A percentile compares a stretch with the other conserved stretches of the same genome.
phyloP scores from a whole-genome alignment of 345 rosid genomes.

The Trapa bicornis region DNA sequence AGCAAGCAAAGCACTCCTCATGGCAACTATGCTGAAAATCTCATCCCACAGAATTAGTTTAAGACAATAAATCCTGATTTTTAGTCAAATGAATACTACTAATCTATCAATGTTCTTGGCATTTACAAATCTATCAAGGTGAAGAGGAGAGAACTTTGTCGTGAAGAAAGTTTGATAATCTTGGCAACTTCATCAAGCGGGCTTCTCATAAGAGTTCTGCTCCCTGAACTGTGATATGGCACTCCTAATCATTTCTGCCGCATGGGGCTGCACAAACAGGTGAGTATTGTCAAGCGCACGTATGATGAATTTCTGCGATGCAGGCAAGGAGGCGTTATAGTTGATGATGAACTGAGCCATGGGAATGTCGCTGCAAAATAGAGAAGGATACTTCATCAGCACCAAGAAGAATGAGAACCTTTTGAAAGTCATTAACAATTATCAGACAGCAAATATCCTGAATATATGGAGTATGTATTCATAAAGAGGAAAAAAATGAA shows the following conservation, averaged over 20 bases:
- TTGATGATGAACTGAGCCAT: slow-evolving; percentile 82
- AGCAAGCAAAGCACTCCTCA: too few relatives aligned
- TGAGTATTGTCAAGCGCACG: slow-evolving; percentile 61
- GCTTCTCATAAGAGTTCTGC: slow-evolving; percentile 82
- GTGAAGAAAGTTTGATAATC: not conserved
- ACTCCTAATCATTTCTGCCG: slow-evolving; percentile 53
- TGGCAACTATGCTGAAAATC: too few relatives aligned
- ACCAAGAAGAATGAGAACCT: not conserved
- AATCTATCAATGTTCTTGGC: too few relatives aligned
- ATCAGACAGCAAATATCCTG: too few relatives aligned
- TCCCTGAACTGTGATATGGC: slow-evolving; percentile 74
- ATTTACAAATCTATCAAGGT: too few relatives aligned
- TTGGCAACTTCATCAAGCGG: slow-evolving; percentile 19
- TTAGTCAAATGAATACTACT: too few relatives aligned
- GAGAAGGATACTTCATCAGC: not conserved
- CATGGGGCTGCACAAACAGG: slow-evolving; percentile 72
- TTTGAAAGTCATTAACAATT: not conserved
- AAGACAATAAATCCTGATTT: too few relatives aligned
- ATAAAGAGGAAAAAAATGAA: not conserved
- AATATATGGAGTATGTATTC: not conserved
- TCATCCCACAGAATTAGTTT: too few relatives aligned
- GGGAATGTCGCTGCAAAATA: slow-evolving; percentile 54
- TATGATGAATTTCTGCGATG: slow-evolving; percentile 77
- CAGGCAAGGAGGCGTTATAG: slow-evolving; percentile 48
- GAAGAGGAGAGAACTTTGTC: not conserved